Percentiles rank a stretch among this genome's conserved stretches.
phyloP scores from a whole-genome alignment of 2,329 filamentous ascomycete genomes.

The Parascedosporium putredinis region DNA sequence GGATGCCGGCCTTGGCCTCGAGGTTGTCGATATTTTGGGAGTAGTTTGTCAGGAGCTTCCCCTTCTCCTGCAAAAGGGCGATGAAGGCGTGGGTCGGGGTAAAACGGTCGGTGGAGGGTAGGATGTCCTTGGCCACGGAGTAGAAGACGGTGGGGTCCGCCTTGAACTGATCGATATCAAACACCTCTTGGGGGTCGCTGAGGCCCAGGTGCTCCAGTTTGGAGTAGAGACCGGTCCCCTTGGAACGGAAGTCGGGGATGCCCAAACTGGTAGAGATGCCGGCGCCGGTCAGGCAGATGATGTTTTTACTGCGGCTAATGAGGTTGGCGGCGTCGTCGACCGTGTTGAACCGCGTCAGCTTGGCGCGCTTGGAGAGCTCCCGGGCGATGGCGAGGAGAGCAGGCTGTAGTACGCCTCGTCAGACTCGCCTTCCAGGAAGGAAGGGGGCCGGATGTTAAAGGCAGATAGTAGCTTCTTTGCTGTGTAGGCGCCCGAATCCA shows the following conservation, averaged over 20 bases:
- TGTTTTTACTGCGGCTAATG: slow-evolving; percentile 64
- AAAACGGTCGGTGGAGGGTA: slow-evolving; percentile 69
- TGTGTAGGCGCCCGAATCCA: slow-evolving; percentile 58
- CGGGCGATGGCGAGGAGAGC: slow-evolving; percentile 68
- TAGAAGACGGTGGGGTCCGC: slow-evolving; percentile 87
- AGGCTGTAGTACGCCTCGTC: slow-evolving; percentile 69
- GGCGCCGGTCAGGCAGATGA: slow-evolving; percentile 88
- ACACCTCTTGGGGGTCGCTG: slow-evolving; percentile 85
- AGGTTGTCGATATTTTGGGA: slow-evolving; percentile 98
- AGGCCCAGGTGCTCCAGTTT: slow-evolving; percentile 69
- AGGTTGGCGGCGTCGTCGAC: slow-evolving; percentile 78
- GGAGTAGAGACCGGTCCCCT: slow-evolving; percentile 83
- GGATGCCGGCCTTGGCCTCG: slow-evolving; percentile 76
- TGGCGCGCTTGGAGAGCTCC: slow-evolving; percentile 71
- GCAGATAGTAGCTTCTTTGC: slow-evolving; percentile 79
- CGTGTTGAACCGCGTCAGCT: slow-evolving; percentile 70
- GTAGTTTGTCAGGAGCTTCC: slow-evolving; percentile 90
- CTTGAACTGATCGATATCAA: slow-evolving; percentile 79
- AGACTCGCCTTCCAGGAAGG: slow-evolving; percentile 54
- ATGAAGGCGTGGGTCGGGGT: slow-evolving; percentile 95
- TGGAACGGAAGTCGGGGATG: slow-evolving; percentile 94
- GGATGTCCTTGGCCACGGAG: slow-evolving; percentile 78
- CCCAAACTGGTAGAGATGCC: slow-evolving; percentile 95
- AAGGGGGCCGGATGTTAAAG: slow-evolving; percentile 66
- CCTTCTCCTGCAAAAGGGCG: slow-evolving; percentile 72